Evolutionary conservation across 2,329 filamentous ascomycete genomes (phyloP).

Genomic region (Aspergillus pseudonomiae): DNA sequence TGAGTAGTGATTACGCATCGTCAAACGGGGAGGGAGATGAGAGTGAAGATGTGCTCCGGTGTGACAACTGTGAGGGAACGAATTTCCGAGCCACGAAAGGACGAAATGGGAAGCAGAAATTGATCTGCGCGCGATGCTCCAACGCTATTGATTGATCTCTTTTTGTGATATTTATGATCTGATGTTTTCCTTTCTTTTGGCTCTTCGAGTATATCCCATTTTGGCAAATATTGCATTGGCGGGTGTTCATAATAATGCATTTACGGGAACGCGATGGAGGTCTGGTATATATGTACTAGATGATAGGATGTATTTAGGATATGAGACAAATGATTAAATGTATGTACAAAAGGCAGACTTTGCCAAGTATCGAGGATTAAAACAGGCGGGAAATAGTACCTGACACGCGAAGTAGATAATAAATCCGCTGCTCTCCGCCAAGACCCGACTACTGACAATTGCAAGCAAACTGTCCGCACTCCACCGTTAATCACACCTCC

Average conservation of each 20-base stretch:
- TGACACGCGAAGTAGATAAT: background rate
- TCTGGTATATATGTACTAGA: background rate
- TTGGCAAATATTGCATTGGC: conserved; percentile 1
- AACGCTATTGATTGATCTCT: conserved; percentile 28
- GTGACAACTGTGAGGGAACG: conserved; percentile 61
- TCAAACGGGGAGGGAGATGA: conserved; percentile 46
- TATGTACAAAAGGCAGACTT: background rate
- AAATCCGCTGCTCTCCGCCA: background rate
- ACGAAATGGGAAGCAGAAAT: conserved; percentile 55
- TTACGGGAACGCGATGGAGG: background rate
- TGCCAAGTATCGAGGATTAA: background rate
- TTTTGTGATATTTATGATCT: background rate
- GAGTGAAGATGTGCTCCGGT: conserved; percentile 54
- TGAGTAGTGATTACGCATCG: conserved; percentile 61
- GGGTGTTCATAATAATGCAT: background rate
- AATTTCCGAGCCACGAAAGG: conserved; percentile 66
- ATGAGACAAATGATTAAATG: background rate
- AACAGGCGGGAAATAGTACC: background rate
- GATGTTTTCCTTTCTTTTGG: background rate
- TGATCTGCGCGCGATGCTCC: conserved; percentile 64
- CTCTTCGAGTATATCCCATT: background rate
- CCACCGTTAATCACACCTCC: background rate
- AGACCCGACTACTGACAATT: conserved; percentile 2
- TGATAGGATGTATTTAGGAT: background rate
- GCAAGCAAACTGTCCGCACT: conserved; percentile 5